A percentile compares a stretch with the other conserved stretches of the same genome.
Conservation (phyloP, 768 basidiomycete genomes). For the Tulasnella sp. region DNA sequence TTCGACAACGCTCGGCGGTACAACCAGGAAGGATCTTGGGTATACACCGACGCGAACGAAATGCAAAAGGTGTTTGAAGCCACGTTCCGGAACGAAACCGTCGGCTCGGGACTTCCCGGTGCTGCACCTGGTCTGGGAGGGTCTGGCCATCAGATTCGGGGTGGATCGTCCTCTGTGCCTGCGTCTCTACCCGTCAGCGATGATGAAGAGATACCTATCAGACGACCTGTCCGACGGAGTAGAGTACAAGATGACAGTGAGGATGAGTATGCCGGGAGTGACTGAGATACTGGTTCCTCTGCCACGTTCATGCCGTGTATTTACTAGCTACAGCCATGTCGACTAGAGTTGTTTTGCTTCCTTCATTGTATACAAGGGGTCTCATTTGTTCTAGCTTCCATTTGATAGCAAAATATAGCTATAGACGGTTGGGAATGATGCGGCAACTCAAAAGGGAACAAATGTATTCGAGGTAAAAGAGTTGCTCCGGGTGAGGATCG, state of each 20-base stretch:
- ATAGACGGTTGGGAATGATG: no score
- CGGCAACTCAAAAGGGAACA: no score
- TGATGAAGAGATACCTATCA: slow-evolving; percentile 11
- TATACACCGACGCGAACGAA: slow-evolving; percentile 85
- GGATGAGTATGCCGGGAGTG: slow-evolving; percentile 3
- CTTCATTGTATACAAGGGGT: no score
- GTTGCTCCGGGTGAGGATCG: not conserved
- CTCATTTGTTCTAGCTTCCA: no score
- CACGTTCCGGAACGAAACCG: slow-evolving; percentile 50
- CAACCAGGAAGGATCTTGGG: slow-evolving; percentile 92
- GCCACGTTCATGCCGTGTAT: no score
- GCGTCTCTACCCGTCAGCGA: slow-evolving; percentile 11
- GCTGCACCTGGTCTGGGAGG: slow-evolving; percentile 33
- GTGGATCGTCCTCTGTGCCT: not conserved
- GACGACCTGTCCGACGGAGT: not conserved
- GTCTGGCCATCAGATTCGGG: no score
- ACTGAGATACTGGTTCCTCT: no score
- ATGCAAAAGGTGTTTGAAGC: slow-evolving; percentile 82
- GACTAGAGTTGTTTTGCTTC: no score
- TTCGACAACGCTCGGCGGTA: slow-evolving; percentile 88
- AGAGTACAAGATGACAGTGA: not conserved
- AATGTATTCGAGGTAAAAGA: no score
- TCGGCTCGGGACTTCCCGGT: slow-evolving; percentile 62
- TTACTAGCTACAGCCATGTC: no score
- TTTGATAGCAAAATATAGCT: no score